Percentiles rank a stretch among this genome's conserved stretches.
These are phyloP conservation scores for Cryptococcus sp. DNA, from an alignment of 1,284 basidiomycete genomes.

Conservation along the genomic window DNA sequence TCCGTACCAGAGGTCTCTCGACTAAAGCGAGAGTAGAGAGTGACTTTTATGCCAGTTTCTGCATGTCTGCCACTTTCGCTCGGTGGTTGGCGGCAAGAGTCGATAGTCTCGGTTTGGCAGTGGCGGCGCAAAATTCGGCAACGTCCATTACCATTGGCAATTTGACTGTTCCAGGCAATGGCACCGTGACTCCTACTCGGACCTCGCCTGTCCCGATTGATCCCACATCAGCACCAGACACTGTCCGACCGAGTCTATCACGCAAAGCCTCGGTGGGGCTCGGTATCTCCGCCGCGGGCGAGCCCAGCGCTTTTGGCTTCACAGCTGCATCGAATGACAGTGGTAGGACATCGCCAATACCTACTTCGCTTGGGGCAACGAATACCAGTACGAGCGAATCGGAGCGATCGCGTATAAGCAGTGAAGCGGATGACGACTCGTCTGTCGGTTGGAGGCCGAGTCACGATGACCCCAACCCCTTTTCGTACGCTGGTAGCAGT, in stretches of 20 bases:
- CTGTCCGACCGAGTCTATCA: conserved; percentile 5
- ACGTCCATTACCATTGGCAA: not conserved
- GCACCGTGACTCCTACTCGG: not conserved
- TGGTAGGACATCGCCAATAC: conserved; percentile 2
- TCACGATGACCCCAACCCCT: not conserved
- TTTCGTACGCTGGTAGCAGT: conserved; percentile 1
- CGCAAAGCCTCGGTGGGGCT: conserved; percentile 12
- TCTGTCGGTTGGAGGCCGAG: not conserved
- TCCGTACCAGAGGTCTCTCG: conserved; percentile 57
- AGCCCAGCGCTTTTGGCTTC: no score
- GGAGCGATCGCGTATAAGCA: conserved; percentile 4
- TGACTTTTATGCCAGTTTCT: conserved; percentile 52
- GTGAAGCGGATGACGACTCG: conserved; percentile 4
- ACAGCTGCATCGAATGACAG: not conserved
- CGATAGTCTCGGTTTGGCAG: conserved; percentile 35
- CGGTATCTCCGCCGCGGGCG: conserved; percentile 4
- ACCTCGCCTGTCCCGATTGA: no score
- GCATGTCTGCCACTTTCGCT: conserved; percentile 48
- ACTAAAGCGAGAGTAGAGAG: conserved; percentile 48
- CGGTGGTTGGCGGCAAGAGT: conserved; percentile 47
- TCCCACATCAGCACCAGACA: not conserved
- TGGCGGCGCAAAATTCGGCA: conserved; percentile 18
- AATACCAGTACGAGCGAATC: not conserved
- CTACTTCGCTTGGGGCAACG: not conserved
- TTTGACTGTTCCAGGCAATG: not conserved